These are phyloP conservation scores for Daphne laureola DNA, from an alignment of 441 rosid genomes.

Conservation along the genomic window DNA sequence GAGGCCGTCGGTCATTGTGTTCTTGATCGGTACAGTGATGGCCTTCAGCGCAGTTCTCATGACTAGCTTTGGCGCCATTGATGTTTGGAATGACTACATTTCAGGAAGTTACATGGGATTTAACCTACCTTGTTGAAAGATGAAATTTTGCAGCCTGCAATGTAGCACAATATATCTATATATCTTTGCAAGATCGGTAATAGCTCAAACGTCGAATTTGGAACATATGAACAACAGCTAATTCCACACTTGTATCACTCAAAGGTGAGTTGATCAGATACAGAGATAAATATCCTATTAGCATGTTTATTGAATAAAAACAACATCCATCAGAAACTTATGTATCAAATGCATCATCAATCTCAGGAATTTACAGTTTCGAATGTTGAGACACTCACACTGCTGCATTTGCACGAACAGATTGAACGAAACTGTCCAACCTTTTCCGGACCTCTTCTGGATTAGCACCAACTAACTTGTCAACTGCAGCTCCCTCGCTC, in stretches of 20 bases:
- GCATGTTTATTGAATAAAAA: too few relatives aligned
- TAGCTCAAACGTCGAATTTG: too few relatives aligned
- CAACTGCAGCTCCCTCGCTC: conserved; percentile 49
- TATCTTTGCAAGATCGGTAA: too few relatives aligned
- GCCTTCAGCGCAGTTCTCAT: conserved; percentile 61
- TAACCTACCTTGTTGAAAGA: conserved; percentile 53
- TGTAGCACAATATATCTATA: too few relatives aligned
- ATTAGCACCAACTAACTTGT: conserved; percentile 84
- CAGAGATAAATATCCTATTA: too few relatives aligned
- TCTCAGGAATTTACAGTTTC: conserved; percentile 7
- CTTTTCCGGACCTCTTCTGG: conserved; percentile 83
- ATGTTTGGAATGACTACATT: conserved; percentile 54
- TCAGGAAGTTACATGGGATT: conserved; percentile 79
- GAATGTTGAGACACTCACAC: background rate
- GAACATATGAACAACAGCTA: too few relatives aligned
- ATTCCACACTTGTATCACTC: too few relatives aligned
- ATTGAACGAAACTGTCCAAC: conserved; percentile 51
- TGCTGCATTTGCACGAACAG: conserved; percentile 29
- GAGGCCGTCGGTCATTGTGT: conserved; percentile 83
- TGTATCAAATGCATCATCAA: conserved; percentile 1
- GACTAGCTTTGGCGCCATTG: conserved; percentile 65
- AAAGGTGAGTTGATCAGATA: too few relatives aligned
- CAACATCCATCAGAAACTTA: conserved; percentile 10
- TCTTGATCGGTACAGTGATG: conserved; percentile 76
- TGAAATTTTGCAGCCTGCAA: background rate